Evolutionary conservation across 192 early-diverging fungal species (phyloP), one percentile per base, ranked within the genome.

Genomic region (Diversispora eburnea): DNA sequence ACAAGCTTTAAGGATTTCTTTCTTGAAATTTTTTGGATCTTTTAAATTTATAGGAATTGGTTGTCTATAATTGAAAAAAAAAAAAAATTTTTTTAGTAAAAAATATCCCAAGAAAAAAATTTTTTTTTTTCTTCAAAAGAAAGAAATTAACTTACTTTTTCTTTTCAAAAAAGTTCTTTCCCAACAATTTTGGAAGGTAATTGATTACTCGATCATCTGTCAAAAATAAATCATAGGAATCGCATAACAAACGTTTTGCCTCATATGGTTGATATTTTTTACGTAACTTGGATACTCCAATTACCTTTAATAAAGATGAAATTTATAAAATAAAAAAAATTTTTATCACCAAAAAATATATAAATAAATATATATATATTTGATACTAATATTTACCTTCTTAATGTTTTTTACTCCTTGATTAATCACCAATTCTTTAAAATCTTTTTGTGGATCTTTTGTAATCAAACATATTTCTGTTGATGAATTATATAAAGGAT

Each of bases 391-490:
- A 20, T 42, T 33, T 67, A 87, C 90, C 79, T 90, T 92, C 72
- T 80, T 80, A 33, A 96, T 56, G 62, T 84, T 54, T 72, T 81
- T 87, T 64, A 94, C 80, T 17, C 85, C 79, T 63, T 91, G 87
- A 39, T 79, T 72, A 58, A 79, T 80, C 10, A 98, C 74, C 73
- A 89, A 78, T 22, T 91, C 88, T 71, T 96, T 91, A 79, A 84
- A 89, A n/a, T 88, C 85, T 70, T 85, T 81, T 77, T 93, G 88
- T 22, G 92, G 90, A 70, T 92, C 92, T 82, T 95, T 97, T 46
- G 90, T 91, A 73, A 98, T 88, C 67, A 98, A 78, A 79, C 95
- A 98, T 17, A 97, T 87, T 62, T 91, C 87, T 25, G 87, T 86
- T 67, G 83, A 81, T n/a, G 86, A 77, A 48, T 77, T 78, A 60